Conservation (phyloP, 345 rosid species). For the Brassica napus region DNA sequence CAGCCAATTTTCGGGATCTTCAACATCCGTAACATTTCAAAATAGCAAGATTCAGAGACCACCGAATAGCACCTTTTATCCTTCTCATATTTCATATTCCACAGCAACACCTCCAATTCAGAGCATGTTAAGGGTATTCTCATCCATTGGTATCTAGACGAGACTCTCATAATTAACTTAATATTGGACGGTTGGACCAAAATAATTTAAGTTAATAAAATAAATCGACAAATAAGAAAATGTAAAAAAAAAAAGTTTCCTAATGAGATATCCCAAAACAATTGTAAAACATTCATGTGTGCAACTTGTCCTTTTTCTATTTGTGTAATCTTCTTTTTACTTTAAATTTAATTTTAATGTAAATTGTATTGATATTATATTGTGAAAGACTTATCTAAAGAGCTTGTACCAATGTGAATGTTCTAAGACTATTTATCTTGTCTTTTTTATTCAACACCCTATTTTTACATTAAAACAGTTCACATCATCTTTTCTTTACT, state of each 20-base stretch:
- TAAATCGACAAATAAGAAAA: background rate
- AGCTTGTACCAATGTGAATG: background rate
- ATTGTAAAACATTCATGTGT: background rate
- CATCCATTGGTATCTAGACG: too few species aligned
- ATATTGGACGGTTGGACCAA: too few species aligned
- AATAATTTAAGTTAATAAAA: too few species aligned
- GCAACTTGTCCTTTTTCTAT: background rate
- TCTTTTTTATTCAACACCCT: too few species aligned
- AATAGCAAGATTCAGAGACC: background rate
- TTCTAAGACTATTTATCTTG: too few species aligned
- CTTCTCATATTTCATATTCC: background rate
- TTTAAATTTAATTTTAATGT: too few species aligned
- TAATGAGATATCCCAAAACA: background rate
- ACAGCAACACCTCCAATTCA: background rate
- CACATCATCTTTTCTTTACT: too few species aligned
- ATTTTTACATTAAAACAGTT: too few species aligned
- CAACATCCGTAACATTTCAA: background rate
- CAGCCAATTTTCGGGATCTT: background rate
- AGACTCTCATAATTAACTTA: background rate
- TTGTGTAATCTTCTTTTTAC: background rate
- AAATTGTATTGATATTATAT: too few species aligned
- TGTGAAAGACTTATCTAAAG: background rate
- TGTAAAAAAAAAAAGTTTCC: background rate
- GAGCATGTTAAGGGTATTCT: too few species aligned
- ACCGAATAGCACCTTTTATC: background rate